Evolutionary conservation across 805 yeast genomes (phyloP), one percentile per base, ranked within the genome.

Genomic region (Groenewaldozyma salmanticensis): DNA sequence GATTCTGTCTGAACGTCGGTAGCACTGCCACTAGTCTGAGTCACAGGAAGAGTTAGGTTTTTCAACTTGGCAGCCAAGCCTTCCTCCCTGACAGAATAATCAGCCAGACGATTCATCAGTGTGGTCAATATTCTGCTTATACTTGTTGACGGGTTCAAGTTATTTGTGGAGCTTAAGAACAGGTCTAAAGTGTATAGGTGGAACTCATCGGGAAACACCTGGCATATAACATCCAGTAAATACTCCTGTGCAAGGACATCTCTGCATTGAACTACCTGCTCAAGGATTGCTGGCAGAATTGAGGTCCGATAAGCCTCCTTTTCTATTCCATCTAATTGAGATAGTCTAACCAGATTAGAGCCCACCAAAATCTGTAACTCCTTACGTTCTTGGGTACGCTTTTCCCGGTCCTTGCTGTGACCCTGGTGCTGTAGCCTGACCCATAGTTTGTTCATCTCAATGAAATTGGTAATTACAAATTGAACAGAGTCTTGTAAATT

Each of bases 401-500:
- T 75, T 31, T 70, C 75, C 31, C 84, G 72, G 52, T 90, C 96
- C 33, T 82, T 73, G 3, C 90, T 75, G 47, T 86, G 95, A 1
- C 97, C 97, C 61, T 87, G 95, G 58, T 88, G 95, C 62, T 90
- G 97, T 49, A 88, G 67, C 39, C 98, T 73, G 3, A 92, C 97
- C 98, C 98, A 92, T 36, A 92, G 68, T 60, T 92, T 92, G 66
- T 92, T 92, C 98, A 92, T 92, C 59, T 92, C 98, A 43, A 90
- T 78, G 59, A 92, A 92, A 59, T 92, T 92, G 16, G 84, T 75
- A 39, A 85, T 71, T 27, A 88, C 74, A 55, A 88, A 90, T 43
- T 79, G 77, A 33, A 86, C 81, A 2, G 88, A 77, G 47, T 81
- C 87, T 37, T 72, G 65, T 37, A 80, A 65, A 50, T 72, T 56